phyloP scores from a whole-genome alignment of 352 stramenopile species.

The Aphanomyces astaci region DNA sequence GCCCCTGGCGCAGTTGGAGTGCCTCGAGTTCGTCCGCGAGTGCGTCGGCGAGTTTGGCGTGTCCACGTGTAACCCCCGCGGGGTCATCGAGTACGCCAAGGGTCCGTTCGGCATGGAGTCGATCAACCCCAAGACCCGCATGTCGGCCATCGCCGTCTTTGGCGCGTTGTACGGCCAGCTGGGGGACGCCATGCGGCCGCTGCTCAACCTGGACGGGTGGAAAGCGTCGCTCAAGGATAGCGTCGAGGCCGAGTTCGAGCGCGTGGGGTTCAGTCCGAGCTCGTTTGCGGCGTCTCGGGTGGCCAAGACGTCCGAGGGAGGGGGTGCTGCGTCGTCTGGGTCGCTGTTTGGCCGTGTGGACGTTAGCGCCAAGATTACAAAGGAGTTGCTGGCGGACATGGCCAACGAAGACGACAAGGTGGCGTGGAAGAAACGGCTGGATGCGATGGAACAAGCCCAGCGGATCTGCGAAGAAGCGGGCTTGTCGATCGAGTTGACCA shows the following conservation, averaged over 20 bases:
- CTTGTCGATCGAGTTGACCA: conserved; percentile 77
- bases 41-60: conserved; percentile 75
- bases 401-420: conserved; percentile 79
- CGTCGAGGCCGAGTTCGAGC: conserved; percentile 76
- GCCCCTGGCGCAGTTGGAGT: conserved; percentile 65
- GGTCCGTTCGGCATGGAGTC: conserved; percentile 62
- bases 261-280: conserved; percentile 60
- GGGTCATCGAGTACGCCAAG: conserved; percentile 71
- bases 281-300: conserved; percentile 49
- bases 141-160: conserved; percentile 52
- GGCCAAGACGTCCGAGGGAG: conserved; percentile 59
- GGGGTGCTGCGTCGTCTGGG: conserved; percentile 33
- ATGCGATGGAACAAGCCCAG: conserved; percentile 72
- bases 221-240: conserved; percentile 71
- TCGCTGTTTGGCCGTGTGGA: conserved; percentile 64
- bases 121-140: conserved; percentile 71
- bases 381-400: conserved; percentile 79
- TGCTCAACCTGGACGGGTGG: conserved; percentile 75
- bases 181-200: conserved; percentile 63
- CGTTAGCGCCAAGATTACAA: conserved; percentile 73
- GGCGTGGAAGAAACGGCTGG: conserved; percentile 76
- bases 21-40: conserved; percentile 49
- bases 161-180: conserved; percentile 80
- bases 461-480: conserved; percentile 67
- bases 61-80: conserved; percentile 52